These are phyloP conservation scores for Cryptococcus hybrid DNA, from an alignment of 1,284 basidiomycete species.

Conservation along the genomic window DNA sequence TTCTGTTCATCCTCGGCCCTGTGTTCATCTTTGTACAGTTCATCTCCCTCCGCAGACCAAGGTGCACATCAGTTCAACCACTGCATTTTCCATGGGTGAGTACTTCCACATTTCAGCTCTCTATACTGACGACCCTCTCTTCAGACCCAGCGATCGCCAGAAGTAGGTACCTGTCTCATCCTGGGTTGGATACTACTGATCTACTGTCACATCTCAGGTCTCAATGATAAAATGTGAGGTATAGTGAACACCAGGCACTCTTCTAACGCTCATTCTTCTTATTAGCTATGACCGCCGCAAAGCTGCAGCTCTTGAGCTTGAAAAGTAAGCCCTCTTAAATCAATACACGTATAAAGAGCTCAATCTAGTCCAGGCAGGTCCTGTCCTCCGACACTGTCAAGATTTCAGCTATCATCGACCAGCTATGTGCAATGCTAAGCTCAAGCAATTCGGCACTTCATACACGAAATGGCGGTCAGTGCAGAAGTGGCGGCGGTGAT, in stretches of 20 bases:
- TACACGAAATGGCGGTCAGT: conserved; percentile 79
- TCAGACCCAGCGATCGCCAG: too few species aligned
- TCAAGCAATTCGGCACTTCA: conserved; percentile 77
- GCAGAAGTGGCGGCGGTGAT: not conserved
- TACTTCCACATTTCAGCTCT: too few species aligned
- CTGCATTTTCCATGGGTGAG: too few species aligned
- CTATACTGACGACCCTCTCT: too few species aligned
- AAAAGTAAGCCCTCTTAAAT: conserved; percentile 63
- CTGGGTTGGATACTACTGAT: too few species aligned
- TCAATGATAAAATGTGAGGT: conserved; percentile 51
- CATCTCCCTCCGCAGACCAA: too few species aligned
- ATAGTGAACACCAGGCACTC: not conserved
- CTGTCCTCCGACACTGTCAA: conserved; percentile 77
- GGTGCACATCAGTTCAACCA: too few species aligned
- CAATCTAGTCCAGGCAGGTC: conserved; percentile 61
- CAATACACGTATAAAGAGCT: too few species aligned
- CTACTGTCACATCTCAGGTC: conserved; percentile 22
- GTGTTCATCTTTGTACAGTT: too few species aligned
- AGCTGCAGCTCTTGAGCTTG: conserved; percentile 89
- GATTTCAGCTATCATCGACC: conserved; percentile 86
- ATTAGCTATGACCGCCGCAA: conserved; percentile 86
- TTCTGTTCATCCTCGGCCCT: too few species aligned
- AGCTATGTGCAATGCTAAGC: conserved; percentile 89
- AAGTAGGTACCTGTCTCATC: too few species aligned
- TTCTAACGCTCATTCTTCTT: conserved; percentile 56